Conservation (phyloP, 2,329 filamentous ascomycete genomes). For the Fusarium marasasianum region DNA sequence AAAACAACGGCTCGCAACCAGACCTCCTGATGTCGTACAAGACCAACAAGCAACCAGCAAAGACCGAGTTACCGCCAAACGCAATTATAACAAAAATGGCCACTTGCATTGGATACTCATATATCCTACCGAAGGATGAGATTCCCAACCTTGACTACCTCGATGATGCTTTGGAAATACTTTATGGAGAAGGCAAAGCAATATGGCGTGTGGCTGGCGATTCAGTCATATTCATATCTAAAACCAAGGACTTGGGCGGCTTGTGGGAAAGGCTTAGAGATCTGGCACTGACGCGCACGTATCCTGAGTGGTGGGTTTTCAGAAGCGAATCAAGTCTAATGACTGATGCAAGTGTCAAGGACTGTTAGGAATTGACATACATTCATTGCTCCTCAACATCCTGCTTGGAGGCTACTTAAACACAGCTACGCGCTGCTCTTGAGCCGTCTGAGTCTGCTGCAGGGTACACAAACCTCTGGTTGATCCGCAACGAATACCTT, state of each 20-base stretch:
- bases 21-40: neutral
- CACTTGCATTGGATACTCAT: neutral
- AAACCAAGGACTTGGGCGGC: fast-evolving
- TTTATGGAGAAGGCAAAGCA: neutral
- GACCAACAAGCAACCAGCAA: neutral
- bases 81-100: neutral
- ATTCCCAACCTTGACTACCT: neutral
- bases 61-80: fast-evolving
- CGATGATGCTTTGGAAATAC: neutral
- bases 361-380: neutral
- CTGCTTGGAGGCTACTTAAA: fast-evolving
- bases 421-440: fast-evolving
- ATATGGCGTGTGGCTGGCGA: fast-evolving
- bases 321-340: neutral
- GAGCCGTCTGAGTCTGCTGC: fast-evolving
- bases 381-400: fast-evolving
- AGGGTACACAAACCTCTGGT: fast-evolving
- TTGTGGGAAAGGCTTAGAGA: neutral
- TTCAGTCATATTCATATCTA: fast-evolving
- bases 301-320: neutral
- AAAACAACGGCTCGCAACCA: fast-evolving
- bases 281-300: neutral
- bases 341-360: fast-evolving
- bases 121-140: neutral
- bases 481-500: neutral